phyloP scores from a whole-genome alignment of 495 filamentous ascomycete genomes.

The Penicillium argentinense region DNA sequence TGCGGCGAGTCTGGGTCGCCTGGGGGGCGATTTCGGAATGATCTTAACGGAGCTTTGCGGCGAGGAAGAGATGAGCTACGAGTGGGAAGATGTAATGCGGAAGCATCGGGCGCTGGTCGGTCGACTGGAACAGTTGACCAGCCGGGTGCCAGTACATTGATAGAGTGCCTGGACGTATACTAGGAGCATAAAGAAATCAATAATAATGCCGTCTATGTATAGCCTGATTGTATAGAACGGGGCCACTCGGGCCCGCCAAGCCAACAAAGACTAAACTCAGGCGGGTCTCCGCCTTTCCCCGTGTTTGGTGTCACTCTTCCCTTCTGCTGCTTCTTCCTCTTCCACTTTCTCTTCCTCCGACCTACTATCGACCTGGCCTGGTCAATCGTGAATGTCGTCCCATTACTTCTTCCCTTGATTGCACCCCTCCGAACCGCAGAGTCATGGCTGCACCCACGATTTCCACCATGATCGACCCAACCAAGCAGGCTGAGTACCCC shows the following conservation, averaged over 20 bases:
- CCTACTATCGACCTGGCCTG: neutral
- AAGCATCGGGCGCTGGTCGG: conserved; percentile 87
- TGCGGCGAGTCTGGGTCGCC: conserved; percentile 83
- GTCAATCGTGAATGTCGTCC: neutral
- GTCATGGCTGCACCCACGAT: conserved; percentile 39
- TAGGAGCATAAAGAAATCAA: too few relatives aligned
- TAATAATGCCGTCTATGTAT: too few relatives aligned
- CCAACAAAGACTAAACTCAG: too few relatives aligned
- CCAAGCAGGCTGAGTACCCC: conserved; percentile 50
- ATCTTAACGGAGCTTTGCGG: conserved; percentile 71
- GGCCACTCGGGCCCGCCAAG: too few relatives aligned
- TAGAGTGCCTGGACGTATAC: too few relatives aligned
- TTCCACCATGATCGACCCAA: conserved; percentile 47
- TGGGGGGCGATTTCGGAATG: conserved; percentile 92
- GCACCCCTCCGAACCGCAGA: conserved; percentile 9
- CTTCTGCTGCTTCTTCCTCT: neutral
- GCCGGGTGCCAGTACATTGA: conserved; percentile 25
- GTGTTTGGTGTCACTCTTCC: neutral
- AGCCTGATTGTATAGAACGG: neutral
- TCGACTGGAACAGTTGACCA: conserved; percentile 76
- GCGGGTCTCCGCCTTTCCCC: conserved; percentile 9
- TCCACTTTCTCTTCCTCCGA: neutral
- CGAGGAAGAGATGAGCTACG: conserved; percentile 47
- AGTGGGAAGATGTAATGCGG: conserved; percentile 91
- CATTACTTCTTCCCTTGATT: neutral